phyloP scores from a whole-genome alignment of 306 rosid species.

The Sicyos baderoa region DNA sequence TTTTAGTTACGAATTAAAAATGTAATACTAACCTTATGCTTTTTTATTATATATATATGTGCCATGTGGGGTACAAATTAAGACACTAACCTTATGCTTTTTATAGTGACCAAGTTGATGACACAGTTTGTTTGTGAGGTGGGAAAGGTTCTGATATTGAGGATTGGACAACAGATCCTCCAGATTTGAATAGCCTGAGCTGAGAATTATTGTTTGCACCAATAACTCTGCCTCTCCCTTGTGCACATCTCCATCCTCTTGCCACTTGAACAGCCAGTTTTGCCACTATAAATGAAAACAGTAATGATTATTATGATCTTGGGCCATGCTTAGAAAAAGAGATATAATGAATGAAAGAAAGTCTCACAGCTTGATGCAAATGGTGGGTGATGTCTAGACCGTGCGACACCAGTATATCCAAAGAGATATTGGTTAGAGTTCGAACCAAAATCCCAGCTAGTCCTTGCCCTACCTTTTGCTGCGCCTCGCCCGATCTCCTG shows the following conservation, averaged over 20 bases:
- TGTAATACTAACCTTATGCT: too few species aligned
- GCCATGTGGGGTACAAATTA: slow-evolving; percentile 2
- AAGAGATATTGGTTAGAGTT: slow-evolving; percentile 51
- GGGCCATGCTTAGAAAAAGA: too few species aligned
- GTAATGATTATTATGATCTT: too few species aligned
- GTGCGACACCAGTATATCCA: slow-evolving; percentile 44
- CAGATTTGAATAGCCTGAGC: slow-evolving; percentile 34
- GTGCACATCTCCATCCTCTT: slow-evolving; percentile 44
- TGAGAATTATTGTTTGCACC: slow-evolving; percentile 55
- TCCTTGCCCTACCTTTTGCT: slow-evolving; percentile 35
- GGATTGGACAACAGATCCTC: slow-evolving; percentile 39
- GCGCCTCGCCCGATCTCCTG: slow-evolving; percentile 36
- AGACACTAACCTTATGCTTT: slow-evolving; percentile 51
- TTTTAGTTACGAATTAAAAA: too few species aligned
- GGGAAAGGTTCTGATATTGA: slow-evolving; percentile 33
- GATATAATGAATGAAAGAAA: neutral
- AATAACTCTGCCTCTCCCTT: slow-evolving; percentile 59
- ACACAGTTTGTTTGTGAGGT: slow-evolving; percentile 52
- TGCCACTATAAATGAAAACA: slow-evolving; percentile 43
- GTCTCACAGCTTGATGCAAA: slow-evolving; percentile 51
- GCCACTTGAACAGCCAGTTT: slow-evolving; percentile 71
- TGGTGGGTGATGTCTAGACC: slow-evolving; percentile 57
- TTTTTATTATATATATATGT: too few species aligned
- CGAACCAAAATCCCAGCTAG: slow-evolving; percentile 45
- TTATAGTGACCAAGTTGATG: slow-evolving; percentile 35